Percentiles rank a stretch among this genome's conserved stretches.
Conservation (phyloP, 306 rosid genomes). For the Aeschynomene evenia region DNA sequence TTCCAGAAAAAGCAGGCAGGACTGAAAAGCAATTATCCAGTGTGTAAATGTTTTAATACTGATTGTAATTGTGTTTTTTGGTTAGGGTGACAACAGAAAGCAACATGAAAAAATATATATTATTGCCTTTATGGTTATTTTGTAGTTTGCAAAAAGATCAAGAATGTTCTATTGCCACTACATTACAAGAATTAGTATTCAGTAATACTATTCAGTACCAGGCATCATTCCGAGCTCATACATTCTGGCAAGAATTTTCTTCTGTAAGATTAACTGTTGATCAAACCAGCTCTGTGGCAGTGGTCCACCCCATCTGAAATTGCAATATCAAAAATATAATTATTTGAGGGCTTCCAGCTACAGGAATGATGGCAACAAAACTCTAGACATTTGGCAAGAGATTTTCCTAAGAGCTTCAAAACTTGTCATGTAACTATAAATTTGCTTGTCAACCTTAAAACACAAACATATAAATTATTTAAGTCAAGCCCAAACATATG, state of each 20-base stretch:
- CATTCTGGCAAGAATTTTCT: conserved; percentile 73
- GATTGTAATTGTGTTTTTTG: too few relatives aligned
- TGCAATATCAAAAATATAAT: conserved; percentile 14
- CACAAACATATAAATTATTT: neutral
- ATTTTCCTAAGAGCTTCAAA: conserved; percentile 10
- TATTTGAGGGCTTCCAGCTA: neutral
- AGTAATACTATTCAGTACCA: conserved; percentile 46
- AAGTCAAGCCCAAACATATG: conserved; percentile 11
- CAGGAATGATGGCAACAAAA: conserved; percentile 7
- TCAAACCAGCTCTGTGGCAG: conserved; percentile 88
- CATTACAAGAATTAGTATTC: neutral
- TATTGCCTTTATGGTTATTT: neutral
- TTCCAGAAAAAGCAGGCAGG: conserved; percentile 95
- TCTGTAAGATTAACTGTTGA: conserved; percentile 76
- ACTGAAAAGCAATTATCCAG: conserved; percentile 52
- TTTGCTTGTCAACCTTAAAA: conserved; percentile 9
- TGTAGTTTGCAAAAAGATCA: neutral
- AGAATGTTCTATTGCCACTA: neutral
- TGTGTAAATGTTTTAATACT: neutral
- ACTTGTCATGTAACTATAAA: conserved; percentile 3
- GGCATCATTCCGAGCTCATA: conserved; percentile 94
- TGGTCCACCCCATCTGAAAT: conserved; percentile 91
- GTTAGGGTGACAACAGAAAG: conserved; percentile 6
- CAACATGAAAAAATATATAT: conserved; percentile 1
- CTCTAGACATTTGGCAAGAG: neutral